Conservation (phyloP, 2,329 filamentous ascomycete species). For the Beauveria asiatica region DNA sequence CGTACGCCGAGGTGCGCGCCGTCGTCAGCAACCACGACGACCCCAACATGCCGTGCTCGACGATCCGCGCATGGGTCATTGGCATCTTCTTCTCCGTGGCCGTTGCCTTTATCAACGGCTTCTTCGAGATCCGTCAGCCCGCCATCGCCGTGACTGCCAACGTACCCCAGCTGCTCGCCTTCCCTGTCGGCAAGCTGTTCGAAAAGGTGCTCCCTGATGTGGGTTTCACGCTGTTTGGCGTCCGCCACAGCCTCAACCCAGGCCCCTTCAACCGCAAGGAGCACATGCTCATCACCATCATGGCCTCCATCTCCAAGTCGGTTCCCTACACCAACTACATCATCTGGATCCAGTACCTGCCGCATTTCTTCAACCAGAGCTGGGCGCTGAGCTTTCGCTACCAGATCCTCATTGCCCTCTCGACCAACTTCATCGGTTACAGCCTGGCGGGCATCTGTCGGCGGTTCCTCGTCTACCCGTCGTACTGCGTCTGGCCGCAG, state of each 20-base stretch:
- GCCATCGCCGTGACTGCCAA: constrained; percentile 27
- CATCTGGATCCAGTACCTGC: constrained; percentile 33
- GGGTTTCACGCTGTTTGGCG: constrained; percentile 33
- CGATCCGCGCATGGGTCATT: constrained; percentile 26
- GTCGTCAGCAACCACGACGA: constrained; percentile 32
- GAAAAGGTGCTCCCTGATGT: constrained; percentile 36
- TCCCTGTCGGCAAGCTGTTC: constrained; percentile 23
- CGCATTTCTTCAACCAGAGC: constrained; percentile 35
- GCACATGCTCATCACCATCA: constrained; percentile 50
- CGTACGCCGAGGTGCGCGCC: constrained; percentile 28
- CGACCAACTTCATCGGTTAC: constrained; percentile 42
- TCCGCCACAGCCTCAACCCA: constrained; percentile 39
- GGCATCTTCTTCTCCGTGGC: constrained; percentile 24
- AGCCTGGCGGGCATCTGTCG: constrained; percentile 43
- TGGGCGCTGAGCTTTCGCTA: constrained; percentile 34
- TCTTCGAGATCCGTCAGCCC: constrained; percentile 29
- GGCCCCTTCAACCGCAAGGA: constrained; percentile 50
- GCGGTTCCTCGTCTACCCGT: constrained; percentile 43
- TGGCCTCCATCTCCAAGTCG: constrained; percentile 44
- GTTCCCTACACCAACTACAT: constrained; percentile 40
- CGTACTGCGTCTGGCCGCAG: constrained; percentile 43
- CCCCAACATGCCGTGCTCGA: constrained; percentile 24
- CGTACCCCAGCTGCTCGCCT: constrained; percentile 29
- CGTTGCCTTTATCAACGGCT: constrained; percentile 25
- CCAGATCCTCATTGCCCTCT: constrained; percentile 29